A percentile compares a stretch with the other conserved stretches of the same genome.
Evolutionary conservation across 2,329 filamentous ascomycete genomes (phyloP).

Genomic region (Amylocarpus encephaloides): DNA sequence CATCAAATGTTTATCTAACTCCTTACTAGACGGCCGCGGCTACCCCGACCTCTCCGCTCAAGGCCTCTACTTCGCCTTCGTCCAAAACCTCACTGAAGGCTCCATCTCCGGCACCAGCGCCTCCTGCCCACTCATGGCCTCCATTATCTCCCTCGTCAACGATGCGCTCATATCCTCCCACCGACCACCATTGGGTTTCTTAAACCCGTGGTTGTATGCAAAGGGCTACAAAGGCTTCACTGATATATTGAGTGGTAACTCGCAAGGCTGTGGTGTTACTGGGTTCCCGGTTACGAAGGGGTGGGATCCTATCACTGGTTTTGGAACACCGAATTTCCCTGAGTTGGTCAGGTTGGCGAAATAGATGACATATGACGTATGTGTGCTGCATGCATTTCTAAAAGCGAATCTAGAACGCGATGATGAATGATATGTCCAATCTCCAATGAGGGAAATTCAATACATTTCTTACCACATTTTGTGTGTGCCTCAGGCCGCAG

Average conservation of each 20-base stretch:
- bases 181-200: conserved; percentile 37
- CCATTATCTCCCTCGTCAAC: conserved; percentile 55
- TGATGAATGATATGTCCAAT: too few relatives aligned
- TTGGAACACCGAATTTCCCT: conserved; percentile 28
- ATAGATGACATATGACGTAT: too few relatives aligned
- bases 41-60: conserved; percentile 49
- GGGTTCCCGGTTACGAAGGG: conserved; percentile 29
- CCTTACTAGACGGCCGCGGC: conserved; percentile 35
- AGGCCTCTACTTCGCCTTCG: conserved; percentile 47
- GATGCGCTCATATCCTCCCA: conserved; percentile 49
- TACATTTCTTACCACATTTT: too few relatives aligned
- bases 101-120: conserved; percentile 46
- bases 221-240: conserved; percentile 33
- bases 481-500: too few relatives aligned
- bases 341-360: not conserved
- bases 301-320: conserved; percentile 34
- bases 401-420: too few relatives aligned
- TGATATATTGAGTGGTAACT: conserved; percentile 34
- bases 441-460: too few relatives aligned
- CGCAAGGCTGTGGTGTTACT: conserved; percentile 31
- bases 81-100: conserved; percentile 33
- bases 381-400: too few relatives aligned
- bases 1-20: not conserved
- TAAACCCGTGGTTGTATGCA: conserved; percentile 39
- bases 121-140: conserved; percentile 49